phyloP scores from a whole-genome alignment of 208 protist genomes.

The Trypanosoma avium region DNA sequence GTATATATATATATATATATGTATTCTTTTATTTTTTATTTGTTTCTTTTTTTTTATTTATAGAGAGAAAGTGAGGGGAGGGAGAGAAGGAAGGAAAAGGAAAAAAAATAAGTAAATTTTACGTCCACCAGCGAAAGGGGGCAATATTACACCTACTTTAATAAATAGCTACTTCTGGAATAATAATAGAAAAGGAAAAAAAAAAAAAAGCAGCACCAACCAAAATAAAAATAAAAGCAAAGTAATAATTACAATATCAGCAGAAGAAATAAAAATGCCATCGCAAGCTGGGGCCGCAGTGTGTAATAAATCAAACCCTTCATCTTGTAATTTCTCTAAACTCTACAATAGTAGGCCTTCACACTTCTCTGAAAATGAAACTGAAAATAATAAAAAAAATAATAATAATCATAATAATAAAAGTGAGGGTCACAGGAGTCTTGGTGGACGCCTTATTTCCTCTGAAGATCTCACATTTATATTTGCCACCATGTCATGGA shows the following conservation, averaged over 20 bases:
- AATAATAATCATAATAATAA: neutral
- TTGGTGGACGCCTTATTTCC: too few relatives aligned
- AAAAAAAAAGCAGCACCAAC: neutral
- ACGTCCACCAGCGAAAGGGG: too few relatives aligned
- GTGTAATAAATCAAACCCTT: too few relatives aligned
- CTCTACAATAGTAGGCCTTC: too few relatives aligned
- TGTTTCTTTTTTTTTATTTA: neutral
- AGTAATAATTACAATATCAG: neutral
- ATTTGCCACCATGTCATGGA: constrained; percentile 66
- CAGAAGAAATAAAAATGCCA: neutral
- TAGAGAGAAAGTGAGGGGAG: neutral
- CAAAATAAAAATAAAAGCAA: constrained; percentile 18
- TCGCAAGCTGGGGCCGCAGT: too few relatives aligned
- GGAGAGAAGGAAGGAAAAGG: neutral
- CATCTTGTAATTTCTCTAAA: too few relatives aligned
- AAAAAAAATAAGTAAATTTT: constrained; percentile 12
- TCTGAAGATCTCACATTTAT: constrained; percentile 53
- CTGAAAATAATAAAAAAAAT: neutral
- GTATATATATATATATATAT: neutral
- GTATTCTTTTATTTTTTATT: neutral
- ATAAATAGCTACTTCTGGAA: neutral
- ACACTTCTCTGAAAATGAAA: too few relatives aligned
- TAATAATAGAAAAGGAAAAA: neutral
- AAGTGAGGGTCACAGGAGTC: too few relatives aligned
- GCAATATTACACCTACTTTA: too few relatives aligned